These are phyloP conservation scores for Podaxis sp. DNA, from an alignment of 768 basidiomycete species.

Conservation along the genomic window DNA sequence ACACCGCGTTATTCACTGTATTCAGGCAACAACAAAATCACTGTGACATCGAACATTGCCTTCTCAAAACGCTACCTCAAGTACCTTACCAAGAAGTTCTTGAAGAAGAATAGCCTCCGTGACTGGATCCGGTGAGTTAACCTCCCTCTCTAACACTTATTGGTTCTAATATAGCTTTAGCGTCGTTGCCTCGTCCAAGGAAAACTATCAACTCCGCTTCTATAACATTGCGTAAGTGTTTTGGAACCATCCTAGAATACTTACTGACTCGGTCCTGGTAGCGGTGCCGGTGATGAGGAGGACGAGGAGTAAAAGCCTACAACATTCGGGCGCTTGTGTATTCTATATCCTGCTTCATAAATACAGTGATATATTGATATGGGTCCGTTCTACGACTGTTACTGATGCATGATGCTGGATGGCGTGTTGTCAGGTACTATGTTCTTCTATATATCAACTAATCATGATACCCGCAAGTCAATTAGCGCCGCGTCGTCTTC, in stretches of 20 bases:
- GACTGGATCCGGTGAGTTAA: constrained; percentile 87
- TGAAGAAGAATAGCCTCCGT: constrained; percentile 95
- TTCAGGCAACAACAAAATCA: constrained; percentile 77
- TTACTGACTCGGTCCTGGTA: constrained; percentile 16
- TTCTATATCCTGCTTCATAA: background rate
- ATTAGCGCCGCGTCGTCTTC: constrained; percentile 22
- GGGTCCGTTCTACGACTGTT: background rate
- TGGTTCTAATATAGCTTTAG: constrained; percentile 30
- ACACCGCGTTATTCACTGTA: background rate
- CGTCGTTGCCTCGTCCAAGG: constrained; percentile 92
- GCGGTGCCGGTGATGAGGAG: constrained; percentile 36
- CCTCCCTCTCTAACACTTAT: background rate
- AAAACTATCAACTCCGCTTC: constrained; percentile 92
- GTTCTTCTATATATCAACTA: background rate
- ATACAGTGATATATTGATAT: background rate
- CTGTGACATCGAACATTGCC: constrained; percentile 80
- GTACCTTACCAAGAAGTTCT: constrained; percentile 98
- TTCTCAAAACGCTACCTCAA: constrained; percentile 98
- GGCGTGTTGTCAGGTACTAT: background rate
- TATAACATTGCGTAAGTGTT: constrained; percentile 82
- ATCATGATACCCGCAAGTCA: constrained; percentile 14
- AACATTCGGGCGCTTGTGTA: background rate
- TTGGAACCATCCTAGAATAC: background rate
- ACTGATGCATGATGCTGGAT: background rate
- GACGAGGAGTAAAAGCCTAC: constrained; percentile 24